Conservation (phyloP, 2,329 filamentous ascomycete species). For the Fusarium succisae region DNA sequence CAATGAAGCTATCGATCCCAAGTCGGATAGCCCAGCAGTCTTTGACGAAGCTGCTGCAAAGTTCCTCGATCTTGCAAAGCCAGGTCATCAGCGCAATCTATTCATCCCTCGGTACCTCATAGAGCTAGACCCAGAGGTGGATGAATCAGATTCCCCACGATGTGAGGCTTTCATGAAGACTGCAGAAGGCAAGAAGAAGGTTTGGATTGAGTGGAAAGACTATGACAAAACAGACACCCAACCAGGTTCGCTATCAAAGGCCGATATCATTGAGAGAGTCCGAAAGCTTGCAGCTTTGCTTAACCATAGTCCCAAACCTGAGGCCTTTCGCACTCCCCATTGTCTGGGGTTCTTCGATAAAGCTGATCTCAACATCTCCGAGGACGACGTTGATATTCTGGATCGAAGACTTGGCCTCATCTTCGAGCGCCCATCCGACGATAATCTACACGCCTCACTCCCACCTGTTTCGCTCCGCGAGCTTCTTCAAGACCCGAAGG, state of each 20-base stretch:
- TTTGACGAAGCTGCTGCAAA: constrained; percentile 50
- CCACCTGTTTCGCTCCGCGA: constrained; percentile 59
- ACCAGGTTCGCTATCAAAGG: constrained; percentile 52
- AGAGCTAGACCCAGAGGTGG: constrained; percentile 45
- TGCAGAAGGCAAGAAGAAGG: constrained; percentile 48
- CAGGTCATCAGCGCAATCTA: constrained; percentile 46
- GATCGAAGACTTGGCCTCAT: constrained; percentile 61
- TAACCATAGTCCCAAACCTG: constrained; percentile 57
- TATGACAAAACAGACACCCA: constrained; percentile 51
- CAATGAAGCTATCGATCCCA: constrained; percentile 56
- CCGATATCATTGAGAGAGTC: constrained; percentile 55
- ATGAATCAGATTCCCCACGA: constrained; percentile 48
- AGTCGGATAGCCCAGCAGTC: constrained; percentile 40
- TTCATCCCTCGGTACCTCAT: constrained; percentile 49
- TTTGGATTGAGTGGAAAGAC: constrained; percentile 63
- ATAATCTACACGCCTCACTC: constrained; percentile 47
- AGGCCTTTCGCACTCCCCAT: constrained; percentile 59
- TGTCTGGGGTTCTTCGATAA: constrained; percentile 63
- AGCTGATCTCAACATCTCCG: constrained; percentile 45
- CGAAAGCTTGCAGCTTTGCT: constrained; percentile 59
- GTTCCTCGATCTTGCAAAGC: constrained; percentile 52
- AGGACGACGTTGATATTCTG: constrained; percentile 53
- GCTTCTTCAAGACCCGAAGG: constrained; percentile 50
- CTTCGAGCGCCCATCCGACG: constrained; percentile 58
- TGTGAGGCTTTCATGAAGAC: constrained; percentile 53